Conservation (phyloP, 768 basidiomycete genomes). For the Panaeolus cyanescens region DNA sequence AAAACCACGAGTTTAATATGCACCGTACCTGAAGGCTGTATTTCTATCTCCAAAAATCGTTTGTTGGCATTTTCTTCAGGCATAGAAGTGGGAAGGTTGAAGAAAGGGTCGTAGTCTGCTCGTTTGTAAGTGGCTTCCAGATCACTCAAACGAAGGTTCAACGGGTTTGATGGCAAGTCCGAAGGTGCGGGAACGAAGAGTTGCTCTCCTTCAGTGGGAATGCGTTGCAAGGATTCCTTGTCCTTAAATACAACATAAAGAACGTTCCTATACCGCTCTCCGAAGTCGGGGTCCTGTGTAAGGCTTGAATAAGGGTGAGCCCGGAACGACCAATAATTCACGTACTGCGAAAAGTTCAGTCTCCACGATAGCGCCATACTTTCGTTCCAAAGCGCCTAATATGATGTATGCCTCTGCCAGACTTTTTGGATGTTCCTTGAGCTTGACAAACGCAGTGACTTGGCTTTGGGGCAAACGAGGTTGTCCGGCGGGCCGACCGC, state of each 20-base stretch:
- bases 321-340: conserved; percentile 5
- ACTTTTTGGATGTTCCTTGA: conserved; percentile 40
- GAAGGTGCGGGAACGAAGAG: conserved; percentile 28
- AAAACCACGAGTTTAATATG: background rate
- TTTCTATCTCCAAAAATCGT: conserved; percentile 17
- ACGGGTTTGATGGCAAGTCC: conserved; percentile 16
- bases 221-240: conserved; percentile 36
- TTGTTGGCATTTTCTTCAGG: conserved; percentile 7
- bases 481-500: background rate
- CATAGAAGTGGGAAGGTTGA: conserved; percentile 9
- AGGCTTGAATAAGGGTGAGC: background rate
- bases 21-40: conserved; percentile 20
- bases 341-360: conserved; percentile 44
- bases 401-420: conserved; percentile 54
- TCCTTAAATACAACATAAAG: conserved; percentile 49
- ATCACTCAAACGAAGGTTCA: conserved; percentile 40
- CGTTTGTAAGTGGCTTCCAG: conserved; percentile 23
- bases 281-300: conserved; percentile 53
- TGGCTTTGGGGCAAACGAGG: conserved; percentile 9
- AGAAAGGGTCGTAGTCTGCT: conserved; percentile 15
- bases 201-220: conserved; percentile 29
- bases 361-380: conserved; percentile 50
- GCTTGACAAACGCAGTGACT: conserved; percentile 38
- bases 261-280: conserved; percentile 41
- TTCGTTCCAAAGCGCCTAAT: conserved; percentile 56